These are phyloP conservation scores for Cenococcum geophilum DNA, from an alignment of 495 filamentous ascomycete species.

Conservation along the genomic window DNA sequence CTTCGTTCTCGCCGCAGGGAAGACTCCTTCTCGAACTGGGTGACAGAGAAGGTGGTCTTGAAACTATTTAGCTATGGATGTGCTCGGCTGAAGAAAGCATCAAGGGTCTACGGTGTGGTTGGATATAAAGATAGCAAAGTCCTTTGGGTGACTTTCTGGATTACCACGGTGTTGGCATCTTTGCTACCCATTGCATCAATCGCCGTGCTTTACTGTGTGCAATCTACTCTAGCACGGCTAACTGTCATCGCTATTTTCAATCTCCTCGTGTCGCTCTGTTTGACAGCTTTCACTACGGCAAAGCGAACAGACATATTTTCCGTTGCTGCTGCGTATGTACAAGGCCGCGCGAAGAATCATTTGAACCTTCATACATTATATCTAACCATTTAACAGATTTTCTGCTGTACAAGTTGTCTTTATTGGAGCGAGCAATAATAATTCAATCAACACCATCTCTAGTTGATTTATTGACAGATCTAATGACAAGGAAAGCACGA, in stretches of 20 bases:
- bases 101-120: constrained; percentile 3
- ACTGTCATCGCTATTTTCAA: constrained; percentile 25
- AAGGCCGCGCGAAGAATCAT: no score
- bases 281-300: constrained; percentile 29
- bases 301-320: constrained; percentile 30
- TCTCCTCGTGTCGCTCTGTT: constrained; percentile 22
- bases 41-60: constrained; percentile 4
- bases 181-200: constrained; percentile 17
- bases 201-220: constrained; percentile 6
- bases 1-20: not conserved
- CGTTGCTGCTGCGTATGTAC: constrained; percentile 35
- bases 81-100: constrained; percentile 8
- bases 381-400: not conserved
- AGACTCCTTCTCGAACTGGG: constrained; percentile 8
- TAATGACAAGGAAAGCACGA: no score
- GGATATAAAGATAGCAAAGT: constrained; percentile 7
- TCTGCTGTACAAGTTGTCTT: not conserved
- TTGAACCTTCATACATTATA: not conserved
- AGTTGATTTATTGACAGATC: no score
- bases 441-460: no score
- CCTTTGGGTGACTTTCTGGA: constrained; percentile 18
- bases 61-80: constrained; percentile 3
- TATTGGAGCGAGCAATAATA: not conserved
- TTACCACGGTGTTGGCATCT: constrained; percentile 24
- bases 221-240: constrained; percentile 23